Evolutionary conservation across 768 basidiomycete species (phyloP).

Genomic region (Termitomyces sp.): DNA sequence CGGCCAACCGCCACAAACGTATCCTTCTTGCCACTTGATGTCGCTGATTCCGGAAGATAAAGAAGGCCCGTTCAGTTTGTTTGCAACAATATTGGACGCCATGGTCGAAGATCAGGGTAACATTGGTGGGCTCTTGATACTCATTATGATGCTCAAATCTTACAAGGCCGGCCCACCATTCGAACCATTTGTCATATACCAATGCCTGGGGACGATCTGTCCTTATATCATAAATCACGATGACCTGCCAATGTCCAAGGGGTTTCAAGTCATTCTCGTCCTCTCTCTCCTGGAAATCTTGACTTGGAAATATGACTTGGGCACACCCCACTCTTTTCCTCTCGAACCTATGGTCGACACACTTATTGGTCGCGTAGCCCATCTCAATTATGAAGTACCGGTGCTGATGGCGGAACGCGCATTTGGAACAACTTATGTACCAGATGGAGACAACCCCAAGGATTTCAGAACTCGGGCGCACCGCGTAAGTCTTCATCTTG

Average conservation of each 20-base stretch:
- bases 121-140: not conserved
- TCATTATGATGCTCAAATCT: not conserved
- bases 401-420: slow-evolving; percentile 3
- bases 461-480: too few relatives aligned
- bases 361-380: not conserved
- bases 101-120: not conserved
- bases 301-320: not conserved
- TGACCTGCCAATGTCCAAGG: not conserved
- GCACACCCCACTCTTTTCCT: not conserved
- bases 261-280: not conserved
- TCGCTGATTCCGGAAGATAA: not conserved
- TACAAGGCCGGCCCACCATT: not conserved
- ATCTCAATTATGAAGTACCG: not conserved
- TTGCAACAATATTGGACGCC: not conserved
- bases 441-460: too few relatives aligned
- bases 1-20: not conserved
- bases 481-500: not conserved
- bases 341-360: not conserved
- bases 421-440: not conserved
- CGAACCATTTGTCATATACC: not conserved
- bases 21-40: not conserved
- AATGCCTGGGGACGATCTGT: not conserved
- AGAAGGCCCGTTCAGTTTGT: not conserved
- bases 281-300: not conserved
- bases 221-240: not conserved